These are phyloP conservation scores for Nemania sp. DNA, from an alignment of 2,329 filamentous ascomycete genomes.

Conservation along the genomic window DNA sequence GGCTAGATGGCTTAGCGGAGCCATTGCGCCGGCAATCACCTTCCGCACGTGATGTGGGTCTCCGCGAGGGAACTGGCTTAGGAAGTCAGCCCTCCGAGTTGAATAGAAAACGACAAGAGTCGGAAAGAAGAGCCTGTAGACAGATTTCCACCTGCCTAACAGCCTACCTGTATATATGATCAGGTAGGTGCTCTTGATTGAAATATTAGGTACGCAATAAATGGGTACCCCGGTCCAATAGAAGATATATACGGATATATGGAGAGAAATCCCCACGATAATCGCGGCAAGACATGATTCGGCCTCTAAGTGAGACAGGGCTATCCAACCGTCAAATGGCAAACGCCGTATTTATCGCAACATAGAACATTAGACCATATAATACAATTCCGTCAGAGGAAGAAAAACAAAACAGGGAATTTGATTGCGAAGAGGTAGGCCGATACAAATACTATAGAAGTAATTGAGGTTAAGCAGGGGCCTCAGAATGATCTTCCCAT, in stretches of 20 bases:
- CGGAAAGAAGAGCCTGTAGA: neutral
- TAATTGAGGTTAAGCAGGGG: neutral
- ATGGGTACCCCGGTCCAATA: no score
- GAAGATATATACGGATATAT: no score
- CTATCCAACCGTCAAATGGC: neutral
- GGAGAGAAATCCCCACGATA: no score
- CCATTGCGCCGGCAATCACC: neutral
- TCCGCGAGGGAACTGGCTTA: neutral
- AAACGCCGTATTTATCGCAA: neutral
- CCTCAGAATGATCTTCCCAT: no score
- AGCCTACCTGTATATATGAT: no score
- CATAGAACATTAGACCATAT: neutral
- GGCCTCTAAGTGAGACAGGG: neutral
- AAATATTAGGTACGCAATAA: no score
- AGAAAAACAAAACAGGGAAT: neutral
- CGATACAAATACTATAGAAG: neutral
- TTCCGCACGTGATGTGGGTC: slow-evolving; percentile 25
- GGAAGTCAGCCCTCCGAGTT: neutral
- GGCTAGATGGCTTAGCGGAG: slow-evolving; percentile 4
- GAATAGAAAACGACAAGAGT: neutral
- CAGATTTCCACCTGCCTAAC: no score
- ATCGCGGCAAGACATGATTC: neutral
- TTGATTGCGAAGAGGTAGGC: neutral
- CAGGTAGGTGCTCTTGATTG: no score
- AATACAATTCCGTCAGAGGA: no score